Conservation (phyloP, 164 flowering plant genomes). For the Nymphaea colorata region DNA sequence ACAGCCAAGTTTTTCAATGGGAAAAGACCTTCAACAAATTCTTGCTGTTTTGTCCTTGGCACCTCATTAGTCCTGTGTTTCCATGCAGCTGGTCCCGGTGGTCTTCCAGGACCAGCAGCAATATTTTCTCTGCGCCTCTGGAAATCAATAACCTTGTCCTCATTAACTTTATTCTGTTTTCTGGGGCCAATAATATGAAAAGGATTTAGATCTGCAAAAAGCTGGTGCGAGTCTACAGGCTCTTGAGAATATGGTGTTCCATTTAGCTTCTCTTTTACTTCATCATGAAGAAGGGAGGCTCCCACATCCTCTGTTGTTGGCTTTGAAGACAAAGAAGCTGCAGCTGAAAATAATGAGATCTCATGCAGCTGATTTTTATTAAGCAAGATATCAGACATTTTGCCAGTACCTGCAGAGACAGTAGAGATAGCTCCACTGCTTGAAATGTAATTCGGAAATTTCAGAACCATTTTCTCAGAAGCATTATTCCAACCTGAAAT, state of each 20-base stretch:
- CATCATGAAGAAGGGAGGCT: conserved; percentile 31
- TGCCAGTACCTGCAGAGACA: conserved; percentile 26
- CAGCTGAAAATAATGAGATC: conserved; percentile 1
- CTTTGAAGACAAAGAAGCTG: conserved; percentile 27
- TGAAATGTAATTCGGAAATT: conserved; percentile 20
- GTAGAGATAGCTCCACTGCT: conserved; percentile 13
- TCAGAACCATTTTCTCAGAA: conserved; percentile 24
- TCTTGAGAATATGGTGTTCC: conserved; percentile 45
- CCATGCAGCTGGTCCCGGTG: conserved; percentile 66
- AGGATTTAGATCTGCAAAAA: conserved; percentile 94
- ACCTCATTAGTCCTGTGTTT: conserved; percentile 77
- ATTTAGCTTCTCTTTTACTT: conserved; percentile 45
- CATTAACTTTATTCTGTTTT: conserved; percentile 35
- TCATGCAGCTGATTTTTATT: conserved; percentile 20
- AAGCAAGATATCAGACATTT: conserved; percentile 17
- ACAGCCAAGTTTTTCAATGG: conserved; percentile 34
- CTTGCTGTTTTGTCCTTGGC: conserved; percentile 56
- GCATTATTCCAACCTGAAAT: conserved; percentile 16
- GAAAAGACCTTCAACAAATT: conserved; percentile 38
- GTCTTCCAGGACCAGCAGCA: conserved; percentile 39
- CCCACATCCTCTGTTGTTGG: conserved; percentile 36
- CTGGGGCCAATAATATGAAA: conserved; percentile 52
- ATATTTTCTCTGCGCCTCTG: conserved; percentile 36
- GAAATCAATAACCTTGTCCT: conserved; percentile 38
- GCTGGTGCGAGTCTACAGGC: conserved; percentile 51